These are phyloP conservation scores for Selenicereus undatus DNA, from an alignment of 148 eudicot genomes.

Conservation along the genomic window DNA sequence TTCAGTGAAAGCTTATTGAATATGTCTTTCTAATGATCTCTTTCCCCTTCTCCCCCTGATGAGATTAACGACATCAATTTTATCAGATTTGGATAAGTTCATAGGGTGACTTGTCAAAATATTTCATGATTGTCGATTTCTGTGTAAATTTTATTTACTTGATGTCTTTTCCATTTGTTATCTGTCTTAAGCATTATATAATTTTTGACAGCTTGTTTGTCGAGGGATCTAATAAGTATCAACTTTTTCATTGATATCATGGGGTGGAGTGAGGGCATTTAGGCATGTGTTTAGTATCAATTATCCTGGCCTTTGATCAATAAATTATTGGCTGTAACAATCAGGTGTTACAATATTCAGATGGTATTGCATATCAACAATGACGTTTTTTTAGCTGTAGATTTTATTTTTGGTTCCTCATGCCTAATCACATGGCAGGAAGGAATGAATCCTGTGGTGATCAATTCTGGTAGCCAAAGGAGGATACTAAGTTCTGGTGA, in stretches of 20 bases:
- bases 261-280: not conserved
- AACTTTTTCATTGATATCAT: not conserved
- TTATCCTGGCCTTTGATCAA: not conserved
- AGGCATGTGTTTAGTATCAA: not conserved
- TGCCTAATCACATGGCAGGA: conserved; percentile 48
- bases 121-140: not conserved
- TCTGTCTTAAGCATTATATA: not conserved
- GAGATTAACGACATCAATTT: not conserved
- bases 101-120: no score
- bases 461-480: conserved; percentile 49
- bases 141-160: not conserved
- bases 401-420: conserved; percentile 10
- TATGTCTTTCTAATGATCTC: not conserved
- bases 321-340: not conserved
- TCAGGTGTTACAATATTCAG: not conserved
- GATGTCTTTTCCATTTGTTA: no score
- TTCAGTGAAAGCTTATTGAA: not conserved
- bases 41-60: not conserved
- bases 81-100: no score
- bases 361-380: not conserved
- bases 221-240: not conserved
- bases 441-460: conserved; percentile 81
- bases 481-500: conserved; percentile 56
- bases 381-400: no score
- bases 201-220: not conserved